Percentiles rank a stretch among this genome's conserved stretches.
phyloP scores from a whole-genome alignment of 2,329 filamentous ascomycete genomes.

The Fusarium mangiferae region DNA sequence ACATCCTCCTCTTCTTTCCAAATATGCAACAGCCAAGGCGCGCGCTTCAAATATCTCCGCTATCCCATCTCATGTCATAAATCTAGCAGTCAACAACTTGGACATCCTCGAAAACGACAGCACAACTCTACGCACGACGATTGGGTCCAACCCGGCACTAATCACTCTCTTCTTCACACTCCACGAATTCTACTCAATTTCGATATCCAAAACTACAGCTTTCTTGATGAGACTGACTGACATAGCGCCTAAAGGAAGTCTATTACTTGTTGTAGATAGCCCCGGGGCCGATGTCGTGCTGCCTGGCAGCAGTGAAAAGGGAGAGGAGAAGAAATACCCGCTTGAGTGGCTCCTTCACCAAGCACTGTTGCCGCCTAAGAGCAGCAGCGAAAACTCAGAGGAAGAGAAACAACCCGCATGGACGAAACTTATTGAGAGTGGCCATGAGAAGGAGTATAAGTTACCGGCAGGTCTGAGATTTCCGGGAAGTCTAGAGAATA shows the following conservation, averaged over 20 bases:
- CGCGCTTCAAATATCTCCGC: constrained; percentile 4
- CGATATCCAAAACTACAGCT: constrained; percentile 7
- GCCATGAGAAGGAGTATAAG: constrained; percentile 15
- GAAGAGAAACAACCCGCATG: neutral
- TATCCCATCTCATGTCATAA: neutral
- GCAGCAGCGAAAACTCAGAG: neutral
- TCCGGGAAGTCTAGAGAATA: constrained; percentile 16
- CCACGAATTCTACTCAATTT: neutral
- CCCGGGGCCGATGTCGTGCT: neutral
- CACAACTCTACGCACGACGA: neutral
- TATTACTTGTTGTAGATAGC: neutral
- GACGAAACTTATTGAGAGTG: neutral
- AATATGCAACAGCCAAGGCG: constrained; percentile 12
- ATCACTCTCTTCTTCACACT: constrained; percentile 11
- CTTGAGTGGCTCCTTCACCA: constrained; percentile 14
- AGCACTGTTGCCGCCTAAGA: neutral
- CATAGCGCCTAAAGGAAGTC: neutral
- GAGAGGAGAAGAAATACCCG: constrained; percentile 4
- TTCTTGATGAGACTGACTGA: neutral
- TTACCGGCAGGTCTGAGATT: neutral
- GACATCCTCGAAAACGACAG: neutral
- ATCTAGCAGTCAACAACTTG: neutral
- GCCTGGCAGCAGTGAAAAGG: neutral
- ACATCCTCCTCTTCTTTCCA: constrained; percentile 2
- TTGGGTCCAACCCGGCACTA: neutral